Conservation (phyloP, 2,329 filamentous ascomycete species). For the Pseudogymnoascus sp. region DNA sequence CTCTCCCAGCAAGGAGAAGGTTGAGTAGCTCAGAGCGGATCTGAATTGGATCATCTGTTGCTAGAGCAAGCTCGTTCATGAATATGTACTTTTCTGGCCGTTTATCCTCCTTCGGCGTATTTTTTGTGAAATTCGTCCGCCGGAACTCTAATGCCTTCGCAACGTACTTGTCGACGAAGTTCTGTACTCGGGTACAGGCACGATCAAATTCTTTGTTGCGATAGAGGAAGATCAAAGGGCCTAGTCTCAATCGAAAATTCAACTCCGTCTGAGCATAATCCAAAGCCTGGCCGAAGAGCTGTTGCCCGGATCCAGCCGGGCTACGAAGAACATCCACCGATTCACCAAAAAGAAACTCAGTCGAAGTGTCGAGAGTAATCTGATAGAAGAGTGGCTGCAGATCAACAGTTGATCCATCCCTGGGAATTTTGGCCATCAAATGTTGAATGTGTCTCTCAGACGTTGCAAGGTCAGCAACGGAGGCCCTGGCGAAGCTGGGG, state of each 20-base stretch:
- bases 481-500: constrained; percentile 46
- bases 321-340: constrained; percentile 36
- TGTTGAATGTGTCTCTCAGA: constrained; percentile 62
- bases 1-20: constrained; percentile 50
- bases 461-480: constrained; percentile 59
- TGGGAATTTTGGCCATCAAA: constrained; percentile 51
- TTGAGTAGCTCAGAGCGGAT: constrained; percentile 42
- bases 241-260: not conserved
- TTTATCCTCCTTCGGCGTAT: too few species aligned
- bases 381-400: constrained; percentile 57
- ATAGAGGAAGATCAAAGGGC: constrained; percentile 34
- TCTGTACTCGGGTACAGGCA: constrained; percentile 15
- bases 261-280: constrained; percentile 18
- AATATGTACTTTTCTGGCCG: not conserved
- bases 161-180: constrained; percentile 13
- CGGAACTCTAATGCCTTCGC: constrained; percentile 10
- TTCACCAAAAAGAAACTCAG: constrained; percentile 43
- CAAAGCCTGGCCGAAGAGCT: constrained; percentile 40
- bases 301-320: constrained; percentile 1
- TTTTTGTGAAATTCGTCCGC: not conserved
- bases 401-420: constrained; percentile 48
- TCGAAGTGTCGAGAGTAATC: constrained; percentile 39
- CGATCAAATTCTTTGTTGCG: constrained; percentile 25
- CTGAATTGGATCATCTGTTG: constrained; percentile 36
- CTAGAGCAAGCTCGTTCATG: constrained; percentile 47